Base-by-base conservation (phyloP, 2,329 filamentous ascomycete species). In the Aspergillus melleus region DNA sequence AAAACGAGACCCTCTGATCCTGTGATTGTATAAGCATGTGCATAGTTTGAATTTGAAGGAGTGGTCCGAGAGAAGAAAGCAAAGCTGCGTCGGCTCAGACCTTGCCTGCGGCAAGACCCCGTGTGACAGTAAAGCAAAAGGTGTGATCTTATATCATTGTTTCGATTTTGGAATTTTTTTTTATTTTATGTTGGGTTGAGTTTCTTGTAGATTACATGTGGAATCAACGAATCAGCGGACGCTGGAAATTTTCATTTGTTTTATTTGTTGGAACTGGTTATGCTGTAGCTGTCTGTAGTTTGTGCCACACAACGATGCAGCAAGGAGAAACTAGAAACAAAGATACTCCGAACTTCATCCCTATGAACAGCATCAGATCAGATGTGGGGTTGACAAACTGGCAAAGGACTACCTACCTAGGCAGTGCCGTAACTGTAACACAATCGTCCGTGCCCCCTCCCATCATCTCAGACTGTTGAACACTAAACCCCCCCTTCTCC, bases 141-240 rank as follows among this genome's bases (percentile, higher is more conserved):
- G 56, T 14, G 47, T 49, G 29, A 54, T 58, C 36, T 14, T n/a
- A 42, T 42, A 42, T 42, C 36, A 42, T 42, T 42, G 36, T 42
- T 42, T 16, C 14, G 12, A n/a, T 42, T 42, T 42, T 42, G 14
- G 36, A 3, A 3, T 54, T 54, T 63, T 50, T 47, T 29, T 32
- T 55, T 26, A 42, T 58, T 61, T 71, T 70, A 63, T 71, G 68
- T 69, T 67, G 66, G 62, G 65, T 65, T 64, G 68, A 65, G 68
- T 68, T 68, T 66, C 62, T 67, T 72, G 71, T 73, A 73, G 69
- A 73, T 70, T 73, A 73, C 69, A 67, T 65, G 65, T 66, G 68
- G 66, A 70, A 68, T 70, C 64, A 68, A 71, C 61, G 64, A 70
- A 65, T 61, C 59, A 68, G 69, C 70, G 57, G 46, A 61, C 57